Percentiles rank a stretch among this genome's conserved stretches.
phyloP scores from a whole-genome alignment of 345 rosid genomes.

The Salix exigua region DNA sequence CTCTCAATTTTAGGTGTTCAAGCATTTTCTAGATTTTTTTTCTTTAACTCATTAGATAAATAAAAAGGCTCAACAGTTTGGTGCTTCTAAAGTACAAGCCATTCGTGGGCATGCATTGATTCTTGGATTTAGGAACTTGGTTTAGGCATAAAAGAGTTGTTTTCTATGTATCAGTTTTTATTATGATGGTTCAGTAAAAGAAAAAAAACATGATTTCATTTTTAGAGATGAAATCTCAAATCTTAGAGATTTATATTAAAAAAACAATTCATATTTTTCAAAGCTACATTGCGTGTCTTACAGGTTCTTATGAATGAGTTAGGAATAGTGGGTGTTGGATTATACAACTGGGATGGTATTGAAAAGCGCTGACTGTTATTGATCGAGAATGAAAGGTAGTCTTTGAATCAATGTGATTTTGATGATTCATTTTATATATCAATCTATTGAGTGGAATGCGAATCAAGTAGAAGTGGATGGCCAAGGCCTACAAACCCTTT shows the following conservation, averaged over 20 bases:
- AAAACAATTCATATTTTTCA: background rate
- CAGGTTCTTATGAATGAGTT: background rate
- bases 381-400: background rate
- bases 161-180: background rate
- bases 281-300: background rate
- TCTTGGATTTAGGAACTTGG: background rate
- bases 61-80: background rate
- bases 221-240: background rate
- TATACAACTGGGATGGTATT: background rate
- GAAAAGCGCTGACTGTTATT: background rate
- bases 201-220: background rate
- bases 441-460: background rate
- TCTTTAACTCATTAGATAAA: background rate
- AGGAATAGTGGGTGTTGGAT: background rate
- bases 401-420: background rate
- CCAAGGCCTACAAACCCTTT: no score
- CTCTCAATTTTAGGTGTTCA: conserved; percentile 6
- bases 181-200: background rate
- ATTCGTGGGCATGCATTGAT: background rate
- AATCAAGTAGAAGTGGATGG: background rate
- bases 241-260: background rate
- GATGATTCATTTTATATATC: background rate
- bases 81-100: background rate
- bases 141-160: background rate
- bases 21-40: background rate